Evolutionary conservation across 1,139 yeast genomes (phyloP).

Genomic region (Kodamaea alishanica): DNA sequence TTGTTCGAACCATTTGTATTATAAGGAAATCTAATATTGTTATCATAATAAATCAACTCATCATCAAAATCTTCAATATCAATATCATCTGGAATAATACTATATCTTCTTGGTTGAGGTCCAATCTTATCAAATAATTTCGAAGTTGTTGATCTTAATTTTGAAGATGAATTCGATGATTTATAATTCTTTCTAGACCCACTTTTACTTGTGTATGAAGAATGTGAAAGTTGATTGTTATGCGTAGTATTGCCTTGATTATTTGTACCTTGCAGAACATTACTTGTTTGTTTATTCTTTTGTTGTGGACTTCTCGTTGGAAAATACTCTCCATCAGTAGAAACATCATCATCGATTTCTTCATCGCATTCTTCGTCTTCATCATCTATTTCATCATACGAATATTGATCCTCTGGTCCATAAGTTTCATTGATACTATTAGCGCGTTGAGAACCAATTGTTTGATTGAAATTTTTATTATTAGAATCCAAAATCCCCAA

Average conservation of each 20-base stretch:
- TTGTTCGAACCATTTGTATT: constrained; percentile 18
- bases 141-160: constrained; percentile 63
- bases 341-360: constrained; percentile 29
- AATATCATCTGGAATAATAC: constrained; percentile 66
- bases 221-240: neutral
- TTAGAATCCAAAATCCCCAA: constrained; percentile 10
- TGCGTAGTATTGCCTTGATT: constrained; percentile 1
- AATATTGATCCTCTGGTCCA: constrained; percentile 18
- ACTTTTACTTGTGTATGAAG: constrained; percentile 24
- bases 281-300: constrained; percentile 3
- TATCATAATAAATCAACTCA: constrained; percentile 48
- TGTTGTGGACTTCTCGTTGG: constrained; percentile 4
- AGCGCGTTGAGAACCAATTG: constrained; percentile 11
- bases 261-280: no score
- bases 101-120: constrained; percentile 66
- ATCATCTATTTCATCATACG: constrained; percentile 29
- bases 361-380: constrained; percentile 1
- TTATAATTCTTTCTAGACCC: constrained; percentile 26
- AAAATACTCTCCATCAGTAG: constrained; percentile 30
- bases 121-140: constrained; percentile 69
- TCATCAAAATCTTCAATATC: constrained; percentile 66
- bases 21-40: constrained; percentile 39
- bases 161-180: constrained; percentile 34
- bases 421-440: constrained; percentile 16
- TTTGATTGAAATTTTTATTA: constrained; percentile 4